These are phyloP conservation scores for Cupressus sempervirens DNA, from an alignment of 75 land plant species.

Conservation along the genomic window DNA sequence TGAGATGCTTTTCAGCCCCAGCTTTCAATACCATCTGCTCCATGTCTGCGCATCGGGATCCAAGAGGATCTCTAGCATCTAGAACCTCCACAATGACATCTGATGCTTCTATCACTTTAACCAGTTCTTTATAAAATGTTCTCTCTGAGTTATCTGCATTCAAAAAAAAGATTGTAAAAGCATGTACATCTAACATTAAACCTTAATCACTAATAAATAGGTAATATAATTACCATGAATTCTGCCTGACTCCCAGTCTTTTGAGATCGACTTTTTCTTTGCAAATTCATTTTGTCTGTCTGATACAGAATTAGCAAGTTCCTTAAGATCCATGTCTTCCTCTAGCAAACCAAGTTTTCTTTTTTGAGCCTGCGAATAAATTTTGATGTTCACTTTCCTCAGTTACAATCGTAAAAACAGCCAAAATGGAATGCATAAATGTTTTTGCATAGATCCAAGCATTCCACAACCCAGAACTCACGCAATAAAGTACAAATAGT, in stretches of 20 bases:
- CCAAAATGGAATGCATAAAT: not conserved
- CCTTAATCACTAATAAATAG: not conserved
- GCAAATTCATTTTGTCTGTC: conserved; percentile 24
- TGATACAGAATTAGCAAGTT: conserved; percentile 32
- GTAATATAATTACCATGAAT: conserved; percentile 26
- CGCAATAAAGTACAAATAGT: not conserved
- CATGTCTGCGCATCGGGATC: conserved; percentile 85
- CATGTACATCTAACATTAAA: not conserved
- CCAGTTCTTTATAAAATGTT: conserved; percentile 83
- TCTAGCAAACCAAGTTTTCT: conserved; percentile 69
- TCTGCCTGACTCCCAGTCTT: conserved; percentile 10
- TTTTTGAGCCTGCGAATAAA: conserved; percentile 59
- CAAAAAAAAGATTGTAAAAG: not conserved
- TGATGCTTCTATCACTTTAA: conserved; percentile 88
- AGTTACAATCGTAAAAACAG: not conserved
- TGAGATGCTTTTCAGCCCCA: conserved; percentile 67
- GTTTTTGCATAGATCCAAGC: not conserved
- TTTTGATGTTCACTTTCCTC: not conserved
- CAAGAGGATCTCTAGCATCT: conserved; percentile 93
- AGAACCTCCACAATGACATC: conserved; percentile 95
- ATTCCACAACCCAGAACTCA: not conserved
- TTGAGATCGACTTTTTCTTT: conserved; percentile 17
- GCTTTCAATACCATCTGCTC: conserved; percentile 75
- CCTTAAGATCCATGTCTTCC: conserved; percentile 32
- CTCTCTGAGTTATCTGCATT: conserved; percentile 68